phyloP scores from a whole-genome alignment of 305 asterid genomes.

The Ruellia speciosa region DNA sequence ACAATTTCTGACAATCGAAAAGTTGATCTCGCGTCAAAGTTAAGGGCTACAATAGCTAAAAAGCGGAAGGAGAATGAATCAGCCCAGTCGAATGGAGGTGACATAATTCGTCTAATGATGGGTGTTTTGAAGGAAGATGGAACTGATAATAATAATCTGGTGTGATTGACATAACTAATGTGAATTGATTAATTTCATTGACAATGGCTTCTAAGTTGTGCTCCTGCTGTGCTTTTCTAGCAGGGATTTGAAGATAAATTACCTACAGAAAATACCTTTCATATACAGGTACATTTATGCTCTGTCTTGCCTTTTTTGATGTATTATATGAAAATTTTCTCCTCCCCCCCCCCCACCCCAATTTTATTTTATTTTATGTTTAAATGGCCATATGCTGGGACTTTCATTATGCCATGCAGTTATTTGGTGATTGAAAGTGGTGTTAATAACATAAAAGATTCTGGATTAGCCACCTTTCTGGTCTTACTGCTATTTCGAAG shows the following conservation, averaged over 20 bases:
- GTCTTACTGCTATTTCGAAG: not conserved
- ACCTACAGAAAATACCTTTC: slow-evolving; percentile 78
- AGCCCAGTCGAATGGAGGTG: slow-evolving; percentile 64
- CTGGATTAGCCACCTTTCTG: not conserved
- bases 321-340: no score
- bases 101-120: slow-evolving; percentile 87
- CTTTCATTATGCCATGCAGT: not conserved
- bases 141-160: slow-evolving; percentile 75
- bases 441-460: not conserved
- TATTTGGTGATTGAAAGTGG: not conserved
- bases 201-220: slow-evolving; percentile 16
- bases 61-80: slow-evolving; percentile 82
- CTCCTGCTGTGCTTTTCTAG: slow-evolving; percentile 20
- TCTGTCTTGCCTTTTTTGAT: slow-evolving; percentile 13
- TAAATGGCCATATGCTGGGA: not conserved
- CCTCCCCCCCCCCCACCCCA: no score
- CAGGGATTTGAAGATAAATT: slow-evolving; percentile 93
- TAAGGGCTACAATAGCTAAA: slow-evolving; percentile 90
- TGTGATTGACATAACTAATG: slow-evolving; percentile 27
- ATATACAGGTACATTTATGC: slow-evolving; percentile 67
- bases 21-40: slow-evolving; percentile 77
- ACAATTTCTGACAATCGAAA: slow-evolving; percentile 50
- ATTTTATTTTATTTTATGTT: no score
- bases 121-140: slow-evolving; percentile 90
- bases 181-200: slow-evolving; percentile 17